Base-by-base conservation (phyloP, 257 asterid species). In the Scutellaria galericulata region DNA sequence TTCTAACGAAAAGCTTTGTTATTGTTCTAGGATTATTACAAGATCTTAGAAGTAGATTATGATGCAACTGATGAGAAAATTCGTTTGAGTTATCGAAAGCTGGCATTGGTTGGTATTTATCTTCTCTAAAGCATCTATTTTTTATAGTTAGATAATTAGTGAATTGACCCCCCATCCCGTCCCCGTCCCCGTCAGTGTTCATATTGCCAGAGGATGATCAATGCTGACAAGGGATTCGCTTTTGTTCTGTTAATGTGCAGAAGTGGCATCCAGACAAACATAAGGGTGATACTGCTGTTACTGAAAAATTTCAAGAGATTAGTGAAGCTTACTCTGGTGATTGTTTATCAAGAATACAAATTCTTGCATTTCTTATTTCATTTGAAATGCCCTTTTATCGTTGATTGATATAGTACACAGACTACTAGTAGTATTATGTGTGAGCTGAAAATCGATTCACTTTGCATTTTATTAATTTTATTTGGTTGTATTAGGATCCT, bases 241-340 rank as follows among this genome's bases (percentile, higher is more conserved):
- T 62, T 56, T 48, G 10, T 70, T 60, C 46, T 66, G 14, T 80
- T 64, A 7, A 58, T 75, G 61, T 75, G 87, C 88, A 88, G 94
- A 86, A 82, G 82, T 88, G 94, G 94, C 94, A 86, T 88, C 94
- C 94, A 47, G 94, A 88, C 74, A 88, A 88, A 74, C 88, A 86
- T 58, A 77, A 78, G 72, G 89, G 84, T 24, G 83, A 88, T 74
- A 62, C 22, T 64, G 83, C 81, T 53, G 83, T 82, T 75, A 88
- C 91, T 9, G 83, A 76, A 8, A 86, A 80, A 68, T 88, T 88
- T 77, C 94, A 88, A 80, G 91, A 83, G 83, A 88, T 86, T 40
- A 88, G 81, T 42, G 91, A 88, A 75, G 94, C 91, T 71, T 88
- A 86, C 59, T 70, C 80, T 11, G 89, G 89, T 88, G 64, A 81